Percentiles rank a stretch among this genome's conserved stretches.
Conservation (phyloP, 352 stramenopile species). For the Phytophthora quininea region DNA sequence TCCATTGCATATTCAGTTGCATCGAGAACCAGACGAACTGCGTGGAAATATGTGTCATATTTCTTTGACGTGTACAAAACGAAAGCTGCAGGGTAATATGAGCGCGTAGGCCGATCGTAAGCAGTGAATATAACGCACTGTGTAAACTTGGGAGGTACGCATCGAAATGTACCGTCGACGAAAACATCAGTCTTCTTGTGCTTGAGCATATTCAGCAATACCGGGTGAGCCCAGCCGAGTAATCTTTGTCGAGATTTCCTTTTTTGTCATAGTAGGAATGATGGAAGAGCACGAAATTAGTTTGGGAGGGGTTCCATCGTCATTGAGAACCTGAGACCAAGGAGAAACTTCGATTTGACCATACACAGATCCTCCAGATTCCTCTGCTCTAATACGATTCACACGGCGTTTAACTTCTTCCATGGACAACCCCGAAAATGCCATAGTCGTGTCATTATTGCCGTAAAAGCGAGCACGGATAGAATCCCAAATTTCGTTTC, state of each 20-base stretch:
- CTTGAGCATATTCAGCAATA: not conserved
- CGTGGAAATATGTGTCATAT: conserved; percentile 7
- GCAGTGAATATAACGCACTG: not conserved
- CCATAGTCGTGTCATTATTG: no score
- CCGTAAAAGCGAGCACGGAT: no score
- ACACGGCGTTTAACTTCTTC: no score
- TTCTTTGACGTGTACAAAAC: conserved; percentile 2
- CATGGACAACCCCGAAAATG: no score
- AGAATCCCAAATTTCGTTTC: no score
- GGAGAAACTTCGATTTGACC: no score
- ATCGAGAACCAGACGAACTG: conserved; percentile 3
- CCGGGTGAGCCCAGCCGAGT: not conserved
- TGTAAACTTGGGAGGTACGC: not conserved
- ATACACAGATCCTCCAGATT: no score
- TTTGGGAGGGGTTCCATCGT: no score
- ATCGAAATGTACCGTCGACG: not conserved
- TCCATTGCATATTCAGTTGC: not conserved
- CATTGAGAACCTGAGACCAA: no score
- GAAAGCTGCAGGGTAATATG: conserved; percentile 7
- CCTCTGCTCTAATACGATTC: no score
- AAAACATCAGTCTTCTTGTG: not conserved
- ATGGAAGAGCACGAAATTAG: no score
- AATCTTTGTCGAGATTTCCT: not conserved
- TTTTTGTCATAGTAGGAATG: not conserved
- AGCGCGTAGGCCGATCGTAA: conserved; percentile 2